Evolutionary conservation across 2,329 filamentous ascomycete species (phyloP).

Genomic region (Aureobasidium pullulans): DNA sequence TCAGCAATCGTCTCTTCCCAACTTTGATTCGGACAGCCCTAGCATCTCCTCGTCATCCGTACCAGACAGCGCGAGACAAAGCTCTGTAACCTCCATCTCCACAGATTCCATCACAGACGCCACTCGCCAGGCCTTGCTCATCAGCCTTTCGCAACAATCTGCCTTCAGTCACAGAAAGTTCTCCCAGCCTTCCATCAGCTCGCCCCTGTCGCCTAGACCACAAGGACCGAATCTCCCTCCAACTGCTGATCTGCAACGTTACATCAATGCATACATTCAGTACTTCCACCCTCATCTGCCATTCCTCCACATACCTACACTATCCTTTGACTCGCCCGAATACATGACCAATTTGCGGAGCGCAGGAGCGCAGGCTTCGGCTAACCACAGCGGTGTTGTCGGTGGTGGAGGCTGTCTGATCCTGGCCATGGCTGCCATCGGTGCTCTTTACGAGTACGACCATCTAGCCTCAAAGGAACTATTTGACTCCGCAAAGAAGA

Average conservation of each 20-base stretch:
- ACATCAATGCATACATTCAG: conserved; percentile 79
- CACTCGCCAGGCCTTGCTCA: conserved; percentile 55
- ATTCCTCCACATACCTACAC: conserved; percentile 85
- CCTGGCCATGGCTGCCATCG: conserved; percentile 80
- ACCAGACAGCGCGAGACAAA: conserved; percentile 57
- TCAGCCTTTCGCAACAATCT: conserved; percentile 53
- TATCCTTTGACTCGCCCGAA: conserved; percentile 78
- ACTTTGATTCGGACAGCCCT: conserved; percentile 61
- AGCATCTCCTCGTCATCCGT: conserved; percentile 60
- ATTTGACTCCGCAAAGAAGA: conserved; percentile 89
- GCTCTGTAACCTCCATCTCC: conserved; percentile 53
- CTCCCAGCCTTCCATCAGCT: conserved; percentile 51
- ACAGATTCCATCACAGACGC: conserved; percentile 61
- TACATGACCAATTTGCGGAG: conserved; percentile 55
- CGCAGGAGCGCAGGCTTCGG: conserved; percentile 45
- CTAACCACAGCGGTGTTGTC: conserved; percentile 48
- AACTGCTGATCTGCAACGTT: conserved; percentile 80
- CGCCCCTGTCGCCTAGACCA: conserved; percentile 38
- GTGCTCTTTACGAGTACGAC: conserved; percentile 82
- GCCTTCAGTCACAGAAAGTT: conserved; percentile 50
- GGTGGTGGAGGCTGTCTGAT: conserved; percentile 82
- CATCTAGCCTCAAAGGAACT: conserved; percentile 71
- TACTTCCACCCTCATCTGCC: conserved; percentile 92
- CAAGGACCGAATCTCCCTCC: conserved; percentile 58
- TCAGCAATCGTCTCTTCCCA: conserved; percentile 47